Base-by-base conservation (phyloP, 768 basidiomycete genomes). In the Baorangia bicolor region DNA sequence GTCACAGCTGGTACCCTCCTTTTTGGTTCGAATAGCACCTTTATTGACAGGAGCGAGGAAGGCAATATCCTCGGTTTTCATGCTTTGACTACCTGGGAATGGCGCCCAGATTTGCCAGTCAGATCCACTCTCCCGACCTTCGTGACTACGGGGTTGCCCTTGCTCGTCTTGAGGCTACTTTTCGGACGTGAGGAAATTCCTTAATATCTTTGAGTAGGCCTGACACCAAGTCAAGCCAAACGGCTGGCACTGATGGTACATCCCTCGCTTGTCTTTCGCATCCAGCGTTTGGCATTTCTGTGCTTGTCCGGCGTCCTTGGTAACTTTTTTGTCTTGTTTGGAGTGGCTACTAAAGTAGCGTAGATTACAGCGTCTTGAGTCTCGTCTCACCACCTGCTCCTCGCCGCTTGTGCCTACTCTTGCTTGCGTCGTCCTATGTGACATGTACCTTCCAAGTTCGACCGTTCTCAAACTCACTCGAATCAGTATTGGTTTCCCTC, bases 381-480 rank as follows among this genome's bases (percentile, higher is more conserved):
- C 59, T 77, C 14, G 41, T 69, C 20, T 44, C 66, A 4, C 23
- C 30, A 7, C 65, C 64, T 12, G 51, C 46, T 28, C 13, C 50
- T 49, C 63, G 65, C 21, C 65, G 56, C 18, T 37, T 68, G 35
- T 60, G 58, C 37, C 48, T 67, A 14, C 51, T 73, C 18, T 61
- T 75, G 14, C 56, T 77, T 16, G 71, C 67, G 0, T 75, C 75
- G 11, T 76, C 75, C 23, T 65, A 76, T 40, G 69, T 75, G 43
- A 64, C 67, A 31, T 64, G 66, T 38, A 74, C 74, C 4, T 74
- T 74, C 44, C 76, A 77, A 47, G 53, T 75, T 41, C 66, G 76
- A 37, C 74, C 75, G 2, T 77, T 77, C 55, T 75, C 75, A 20
- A 77, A 75, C 44, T 69, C 74, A 4, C 53, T 74, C 3, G 76